These are phyloP conservation scores for Phytophthora macrochlamydospora DNA, from an alignment of 352 stramenopile genomes.

Conservation along the genomic window DNA sequence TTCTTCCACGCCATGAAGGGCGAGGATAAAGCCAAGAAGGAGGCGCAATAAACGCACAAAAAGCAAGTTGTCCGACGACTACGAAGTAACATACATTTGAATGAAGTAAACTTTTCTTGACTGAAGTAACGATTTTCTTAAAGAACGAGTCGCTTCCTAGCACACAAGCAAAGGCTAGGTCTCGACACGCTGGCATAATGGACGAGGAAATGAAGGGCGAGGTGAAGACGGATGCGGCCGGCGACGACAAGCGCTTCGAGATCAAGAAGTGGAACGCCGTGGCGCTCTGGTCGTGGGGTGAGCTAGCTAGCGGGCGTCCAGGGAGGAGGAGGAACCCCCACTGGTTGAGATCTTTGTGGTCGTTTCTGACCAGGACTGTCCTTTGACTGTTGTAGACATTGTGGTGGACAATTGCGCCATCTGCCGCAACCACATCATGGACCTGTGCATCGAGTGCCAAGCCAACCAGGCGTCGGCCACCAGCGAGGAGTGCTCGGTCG, in stretches of 20 bases:
- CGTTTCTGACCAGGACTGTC: slow-evolving; percentile 10
- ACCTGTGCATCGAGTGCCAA: slow-evolving; percentile 99
- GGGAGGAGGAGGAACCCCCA: neutral
- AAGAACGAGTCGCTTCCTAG: slow-evolving; percentile 5
- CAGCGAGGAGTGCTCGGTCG: slow-evolving; percentile 88
- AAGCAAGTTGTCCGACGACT: neutral
- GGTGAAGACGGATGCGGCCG: slow-evolving; percentile 35
- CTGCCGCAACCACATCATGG: slow-evolving; percentile 99
- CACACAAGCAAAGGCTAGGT: slow-evolving; percentile 3
- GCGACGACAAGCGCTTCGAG: slow-evolving; percentile 95
- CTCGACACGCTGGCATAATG: slow-evolving; percentile 31
- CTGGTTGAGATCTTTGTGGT: slow-evolving; percentile 18
- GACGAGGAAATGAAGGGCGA: slow-evolving; percentile 79
- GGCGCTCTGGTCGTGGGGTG: slow-evolving; percentile 98
- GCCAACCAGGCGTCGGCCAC: slow-evolving; percentile 89
- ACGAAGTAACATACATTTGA: neutral
- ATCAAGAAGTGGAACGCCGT: slow-evolving; percentile 99
- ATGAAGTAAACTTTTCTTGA: neutral
- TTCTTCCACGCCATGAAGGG: neutral
- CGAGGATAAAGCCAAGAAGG: neutral
- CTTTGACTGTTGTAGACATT: slow-evolving; percentile 59
- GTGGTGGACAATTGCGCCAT: slow-evolving; percentile 96
- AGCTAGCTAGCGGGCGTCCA: slow-evolving; percentile 15
- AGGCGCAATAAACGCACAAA: neutral
- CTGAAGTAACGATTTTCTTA: slow-evolving; percentile 7